Conservation (phyloP, 345 rosid genomes). For the Hibiscus mutabilis region DNA sequence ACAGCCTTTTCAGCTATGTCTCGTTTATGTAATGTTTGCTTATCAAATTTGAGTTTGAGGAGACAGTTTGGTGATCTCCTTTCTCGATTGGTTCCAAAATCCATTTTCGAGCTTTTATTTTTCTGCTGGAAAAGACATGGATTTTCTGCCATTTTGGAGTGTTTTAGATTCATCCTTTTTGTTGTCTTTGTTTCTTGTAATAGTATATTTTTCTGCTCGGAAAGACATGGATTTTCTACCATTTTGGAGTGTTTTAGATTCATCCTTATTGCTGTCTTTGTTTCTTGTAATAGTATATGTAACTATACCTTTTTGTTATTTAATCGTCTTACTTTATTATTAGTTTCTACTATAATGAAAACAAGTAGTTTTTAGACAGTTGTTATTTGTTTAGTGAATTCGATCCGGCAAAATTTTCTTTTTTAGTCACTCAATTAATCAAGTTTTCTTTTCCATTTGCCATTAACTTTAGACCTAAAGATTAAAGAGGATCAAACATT, state of each 20-base stretch:
- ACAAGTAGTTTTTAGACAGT: too few relatives aligned
- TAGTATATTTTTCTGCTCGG: slow-evolving; percentile 41
- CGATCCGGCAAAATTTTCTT: too few relatives aligned
- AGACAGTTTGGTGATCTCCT: slow-evolving; percentile 71
- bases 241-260: slow-evolving; percentile 15
- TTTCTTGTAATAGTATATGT: slow-evolving; percentile 9
- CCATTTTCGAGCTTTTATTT: slow-evolving; percentile 36
- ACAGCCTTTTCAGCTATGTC: neutral
- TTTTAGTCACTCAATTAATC: too few relatives aligned
- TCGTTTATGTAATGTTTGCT: neutral
- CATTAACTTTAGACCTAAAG: too few relatives aligned
- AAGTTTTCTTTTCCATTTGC: too few relatives aligned
- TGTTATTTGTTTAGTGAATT: too few relatives aligned
- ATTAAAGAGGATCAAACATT: too few relatives aligned
- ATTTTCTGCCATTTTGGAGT: slow-evolving; percentile 13
- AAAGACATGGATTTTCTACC: slow-evolving; percentile 18
- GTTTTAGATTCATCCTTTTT: neutral
- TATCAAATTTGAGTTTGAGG: slow-evolving; percentile 13
- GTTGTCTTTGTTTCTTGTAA: neutral
- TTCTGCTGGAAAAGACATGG: slow-evolving; percentile 33
- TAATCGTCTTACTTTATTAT: neutral
- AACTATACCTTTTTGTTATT: neutral
- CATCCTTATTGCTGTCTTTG: neutral
- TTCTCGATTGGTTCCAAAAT: slow-evolving; percentile 16
- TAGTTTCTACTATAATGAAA: too few relatives aligned